A percentile compares a stretch with the other conserved stretches of the same genome.
Evolutionary conservation across 805 yeast genomes (phyloP).

Genomic region (Candida tallmaniae): DNA sequence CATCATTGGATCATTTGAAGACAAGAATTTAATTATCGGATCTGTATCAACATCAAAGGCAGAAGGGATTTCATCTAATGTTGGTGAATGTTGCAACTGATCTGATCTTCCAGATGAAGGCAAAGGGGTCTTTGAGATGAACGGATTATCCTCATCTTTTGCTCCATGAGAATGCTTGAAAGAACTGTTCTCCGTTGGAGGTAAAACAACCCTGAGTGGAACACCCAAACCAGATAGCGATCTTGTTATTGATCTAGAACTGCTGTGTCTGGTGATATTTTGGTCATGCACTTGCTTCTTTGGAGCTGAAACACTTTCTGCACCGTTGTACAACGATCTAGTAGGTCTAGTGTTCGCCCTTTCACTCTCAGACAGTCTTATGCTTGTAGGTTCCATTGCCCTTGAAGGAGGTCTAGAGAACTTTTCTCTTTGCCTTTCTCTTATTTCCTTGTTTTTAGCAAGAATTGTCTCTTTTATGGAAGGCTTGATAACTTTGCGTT

Average conservation of each 20-base stretch:
- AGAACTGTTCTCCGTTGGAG: background rate
- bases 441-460: constrained; percentile 39
- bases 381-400: background rate
- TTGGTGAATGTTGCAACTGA: background rate
- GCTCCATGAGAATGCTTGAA: background rate
- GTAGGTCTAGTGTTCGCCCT: background rate
- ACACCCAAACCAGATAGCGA: background rate
- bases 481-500: constrained; percentile 32
- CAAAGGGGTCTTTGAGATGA: background rate
- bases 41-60: constrained; percentile 15
- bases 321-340: background rate
- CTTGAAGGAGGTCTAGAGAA: constrained; percentile 17
- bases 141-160: background rate
- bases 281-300: background rate
- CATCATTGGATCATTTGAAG: constrained; percentile 26
- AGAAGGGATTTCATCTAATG: background rate
- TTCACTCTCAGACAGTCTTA: background rate
- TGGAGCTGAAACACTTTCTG: background rate
- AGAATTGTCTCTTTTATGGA: constrained; percentile 47
- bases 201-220: background rate
- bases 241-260: background rate
- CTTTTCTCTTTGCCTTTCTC: constrained; percentile 17
- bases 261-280: background rate
- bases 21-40: constrained; percentile 32
- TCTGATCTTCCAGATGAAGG: background rate